These are phyloP conservation scores for Kwoniella dejecticola DNA, from an alignment of 768 basidiomycete species.

Conservation along the genomic window DNA sequence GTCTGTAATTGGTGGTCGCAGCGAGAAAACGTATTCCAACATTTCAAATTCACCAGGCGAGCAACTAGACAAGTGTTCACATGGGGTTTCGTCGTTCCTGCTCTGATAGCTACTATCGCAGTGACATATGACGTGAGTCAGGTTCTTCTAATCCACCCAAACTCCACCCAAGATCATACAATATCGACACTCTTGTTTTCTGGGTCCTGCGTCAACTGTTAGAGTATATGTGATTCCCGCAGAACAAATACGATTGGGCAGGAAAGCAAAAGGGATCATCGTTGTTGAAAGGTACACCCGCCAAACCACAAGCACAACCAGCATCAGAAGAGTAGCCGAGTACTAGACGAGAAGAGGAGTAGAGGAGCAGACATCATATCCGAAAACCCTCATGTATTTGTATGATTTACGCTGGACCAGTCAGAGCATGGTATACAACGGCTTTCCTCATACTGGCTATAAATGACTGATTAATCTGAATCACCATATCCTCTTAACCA, in stretches of 20 bases:
- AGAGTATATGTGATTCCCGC: neutral
- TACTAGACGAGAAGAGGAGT: no score
- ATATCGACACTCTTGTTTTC: no score
- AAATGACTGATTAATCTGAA: no score
- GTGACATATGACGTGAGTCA: constrained; percentile 49
- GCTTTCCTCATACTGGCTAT: no score
- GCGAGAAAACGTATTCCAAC: constrained; percentile 82
- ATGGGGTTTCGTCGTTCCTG: constrained; percentile 69
- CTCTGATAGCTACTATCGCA: constrained; percentile 44
- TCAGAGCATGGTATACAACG: no score
- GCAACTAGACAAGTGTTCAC: constrained; percentile 66
- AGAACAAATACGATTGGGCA: constrained; percentile 50
- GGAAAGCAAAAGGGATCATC: constrained; percentile 43
- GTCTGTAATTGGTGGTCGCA: constrained; percentile 53
- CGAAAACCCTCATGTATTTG: neutral
- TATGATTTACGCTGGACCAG: neutral
- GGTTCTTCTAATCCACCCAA: neutral
- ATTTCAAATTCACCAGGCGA: constrained; percentile 75
- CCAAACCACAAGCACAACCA: constrained; percentile 7
- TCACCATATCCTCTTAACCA: constrained; percentile 88
- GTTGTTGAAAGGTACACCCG: constrained; percentile 27
- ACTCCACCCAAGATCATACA: no score
- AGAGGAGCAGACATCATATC: constrained; percentile 22
- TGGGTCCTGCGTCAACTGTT: no score
- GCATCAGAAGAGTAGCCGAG: constrained; percentile 15